phyloP scores from a whole-genome alignment of 2,329 filamentous ascomycete species.

The Xylaria sp. region DNA sequence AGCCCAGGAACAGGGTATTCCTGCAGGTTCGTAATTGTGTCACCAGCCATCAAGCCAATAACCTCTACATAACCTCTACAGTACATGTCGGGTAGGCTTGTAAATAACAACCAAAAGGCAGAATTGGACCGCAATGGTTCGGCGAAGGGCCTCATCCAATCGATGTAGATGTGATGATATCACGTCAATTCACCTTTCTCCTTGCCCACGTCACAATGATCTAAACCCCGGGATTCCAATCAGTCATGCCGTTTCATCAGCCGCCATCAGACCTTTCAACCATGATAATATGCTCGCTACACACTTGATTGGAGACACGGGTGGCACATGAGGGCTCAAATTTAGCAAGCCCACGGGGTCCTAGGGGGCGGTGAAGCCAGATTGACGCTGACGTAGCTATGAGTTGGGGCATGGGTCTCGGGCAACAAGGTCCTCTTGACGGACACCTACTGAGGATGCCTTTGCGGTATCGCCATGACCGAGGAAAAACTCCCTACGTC shows the following conservation, averaged over 20 bases:
- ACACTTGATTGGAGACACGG: constrained; percentile 11
- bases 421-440: background rate
- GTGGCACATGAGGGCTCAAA: constrained; percentile 15
- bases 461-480: background rate
- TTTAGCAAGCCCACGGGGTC: constrained; percentile 1
- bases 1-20: background rate
- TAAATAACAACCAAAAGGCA: background rate
- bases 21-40: background rate
- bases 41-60: background rate
- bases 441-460: constrained; percentile 1
- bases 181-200: background rate
- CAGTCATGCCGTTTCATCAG: constrained; percentile 17
- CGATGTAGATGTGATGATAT: background rate
- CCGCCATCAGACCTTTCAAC: background rate
- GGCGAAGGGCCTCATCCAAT: background rate
- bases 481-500: background rate
- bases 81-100: background rate
- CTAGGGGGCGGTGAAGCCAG: constrained; percentile 5
- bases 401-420: constrained; percentile 4
- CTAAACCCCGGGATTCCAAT: constrained; percentile 10
- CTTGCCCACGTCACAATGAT: background rate
- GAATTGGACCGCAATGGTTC: background rate
- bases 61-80: too few species aligned
- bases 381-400: constrained; percentile 15
- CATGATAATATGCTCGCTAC: background rate